These are phyloP conservation scores for Colletotrichum shisoi DNA, from an alignment of 2,329 filamentous ascomycete species.

Conservation along the genomic window DNA sequence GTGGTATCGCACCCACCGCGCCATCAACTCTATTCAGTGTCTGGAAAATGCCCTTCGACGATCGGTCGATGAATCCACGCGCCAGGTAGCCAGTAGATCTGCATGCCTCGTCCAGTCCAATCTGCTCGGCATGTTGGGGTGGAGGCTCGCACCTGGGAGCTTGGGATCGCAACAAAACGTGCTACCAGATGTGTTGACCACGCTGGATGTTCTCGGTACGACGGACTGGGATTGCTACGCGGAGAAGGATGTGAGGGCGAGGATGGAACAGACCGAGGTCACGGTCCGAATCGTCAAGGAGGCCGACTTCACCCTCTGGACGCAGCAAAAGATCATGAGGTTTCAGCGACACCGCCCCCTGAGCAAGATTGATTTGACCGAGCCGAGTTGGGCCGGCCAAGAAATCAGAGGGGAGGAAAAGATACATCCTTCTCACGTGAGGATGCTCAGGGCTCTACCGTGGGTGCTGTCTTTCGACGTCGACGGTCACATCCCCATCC, in stretches of 20 bases:
- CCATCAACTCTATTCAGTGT: slow-evolving; percentile 20
- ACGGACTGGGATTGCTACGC: slow-evolving; percentile 18
- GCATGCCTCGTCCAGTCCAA: slow-evolving; percentile 3
- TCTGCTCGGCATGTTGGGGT: slow-evolving; percentile 26
- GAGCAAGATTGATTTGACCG: not conserved
- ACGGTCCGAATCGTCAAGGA: slow-evolving; percentile 21
- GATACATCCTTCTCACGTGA: slow-evolving; percentile 6
- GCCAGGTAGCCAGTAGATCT: not conserved
- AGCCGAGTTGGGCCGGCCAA: not conserved
- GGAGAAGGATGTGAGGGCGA: not conserved
- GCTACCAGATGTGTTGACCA: slow-evolving; percentile 1
- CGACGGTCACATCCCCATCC: not conserved
- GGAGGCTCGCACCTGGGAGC: slow-evolving; percentile 7
- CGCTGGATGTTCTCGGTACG: not conserved
- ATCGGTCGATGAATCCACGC: not conserved
- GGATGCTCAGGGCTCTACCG: slow-evolving; percentile 18
- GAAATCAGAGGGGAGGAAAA: not conserved
- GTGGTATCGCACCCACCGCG: slow-evolving; percentile 29
- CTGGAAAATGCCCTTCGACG: slow-evolving; percentile 16
- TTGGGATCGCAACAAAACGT: slow-evolving; percentile 15
- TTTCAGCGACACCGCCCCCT: slow-evolving; percentile 15
- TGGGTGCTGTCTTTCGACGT: slow-evolving; percentile 1
- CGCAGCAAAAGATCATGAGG: slow-evolving; percentile 10
- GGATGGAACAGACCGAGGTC: slow-evolving; percentile 1
- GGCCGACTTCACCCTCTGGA: not conserved